These are phyloP conservation scores for Boletus subparvulus DNA, from an alignment of 768 basidiomycete genomes.

Conservation along the genomic window DNA sequence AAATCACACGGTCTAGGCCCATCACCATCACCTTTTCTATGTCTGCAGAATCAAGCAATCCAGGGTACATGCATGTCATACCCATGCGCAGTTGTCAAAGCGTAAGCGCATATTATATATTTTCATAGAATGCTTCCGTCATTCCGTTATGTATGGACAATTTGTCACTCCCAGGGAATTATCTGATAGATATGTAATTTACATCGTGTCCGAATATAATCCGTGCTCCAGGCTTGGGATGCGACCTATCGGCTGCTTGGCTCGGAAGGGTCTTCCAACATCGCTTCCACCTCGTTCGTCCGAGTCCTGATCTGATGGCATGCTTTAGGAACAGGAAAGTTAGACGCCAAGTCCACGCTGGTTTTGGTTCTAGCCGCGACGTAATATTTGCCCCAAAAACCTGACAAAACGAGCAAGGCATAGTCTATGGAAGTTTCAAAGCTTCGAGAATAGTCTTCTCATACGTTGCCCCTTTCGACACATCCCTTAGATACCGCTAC, in stretches of 20 bases:
- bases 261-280: not conserved
- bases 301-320: not conserved
- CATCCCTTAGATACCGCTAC: not conserved
- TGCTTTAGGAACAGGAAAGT: not conserved
- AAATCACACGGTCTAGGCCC: conserved; percentile 8
- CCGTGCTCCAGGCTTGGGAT: not conserved
- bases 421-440: not conserved
- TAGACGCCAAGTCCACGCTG: not conserved
- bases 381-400: not conserved
- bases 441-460: not conserved
- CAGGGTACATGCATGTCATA: conserved; percentile 12
- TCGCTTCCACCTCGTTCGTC: not conserved
- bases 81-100: conserved; percentile 3
- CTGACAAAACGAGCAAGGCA: not conserved
- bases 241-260: not conserved
- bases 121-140: conserved; percentile 11
- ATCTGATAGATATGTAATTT: conserved; percentile 33
- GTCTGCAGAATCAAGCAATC: conserved; percentile 9
- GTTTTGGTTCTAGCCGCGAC: conserved; percentile 2
- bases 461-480: not conserved
- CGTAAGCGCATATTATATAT: conserved; percentile 13
- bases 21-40: conserved; percentile 5
- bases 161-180: conserved; percentile 22
- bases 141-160: conserved; percentile 28
- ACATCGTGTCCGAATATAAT: conserved; percentile 19